Percentiles rank a stretch among this genome's conserved stretches.
Conservation (phyloP, 2,329 filamentous ascomycete species). For the Emydomyces testavorans region DNA sequence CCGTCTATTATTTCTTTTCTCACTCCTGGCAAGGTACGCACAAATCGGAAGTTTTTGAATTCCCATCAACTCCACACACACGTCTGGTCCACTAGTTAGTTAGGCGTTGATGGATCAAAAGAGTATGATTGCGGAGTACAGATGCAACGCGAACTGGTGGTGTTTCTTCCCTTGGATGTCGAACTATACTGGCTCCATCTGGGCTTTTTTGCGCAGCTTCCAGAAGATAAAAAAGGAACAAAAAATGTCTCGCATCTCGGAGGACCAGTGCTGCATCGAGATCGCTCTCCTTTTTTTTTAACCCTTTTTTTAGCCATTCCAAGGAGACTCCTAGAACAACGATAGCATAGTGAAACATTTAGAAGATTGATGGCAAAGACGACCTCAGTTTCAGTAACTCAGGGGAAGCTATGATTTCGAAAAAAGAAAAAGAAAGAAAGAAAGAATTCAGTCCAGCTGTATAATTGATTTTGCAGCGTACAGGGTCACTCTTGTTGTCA, state of each 20-base stretch:
- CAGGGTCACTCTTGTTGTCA: neutral
- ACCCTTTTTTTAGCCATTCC: neutral
- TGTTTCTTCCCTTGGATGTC: neutral
- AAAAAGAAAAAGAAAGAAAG: neutral
- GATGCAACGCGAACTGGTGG: too few relatives aligned
- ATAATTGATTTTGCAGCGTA: too few relatives aligned
- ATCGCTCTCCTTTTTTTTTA: neutral
- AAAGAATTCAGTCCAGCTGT: neutral
- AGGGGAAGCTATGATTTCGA: too few relatives aligned
- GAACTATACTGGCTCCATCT: neutral
- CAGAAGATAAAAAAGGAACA: neutral
- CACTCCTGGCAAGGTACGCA: too few relatives aligned
- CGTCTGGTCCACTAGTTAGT: too few relatives aligned
- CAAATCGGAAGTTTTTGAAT: too few relatives aligned
- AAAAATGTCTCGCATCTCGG: slow-evolving; percentile 3
- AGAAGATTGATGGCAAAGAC: neutral
- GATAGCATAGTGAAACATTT: neutral
- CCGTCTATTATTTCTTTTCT: too few relatives aligned
- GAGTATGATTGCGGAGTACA: too few relatives aligned
- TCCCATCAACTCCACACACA: too few relatives aligned
- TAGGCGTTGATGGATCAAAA: too few relatives aligned
- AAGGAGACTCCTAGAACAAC: neutral
- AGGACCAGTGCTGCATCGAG: too few relatives aligned
- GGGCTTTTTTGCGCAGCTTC: neutral
- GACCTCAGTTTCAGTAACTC: neutral